Conservation (phyloP, 2,329 filamentous ascomycete genomes). For the Beauveria sp. region DNA sequence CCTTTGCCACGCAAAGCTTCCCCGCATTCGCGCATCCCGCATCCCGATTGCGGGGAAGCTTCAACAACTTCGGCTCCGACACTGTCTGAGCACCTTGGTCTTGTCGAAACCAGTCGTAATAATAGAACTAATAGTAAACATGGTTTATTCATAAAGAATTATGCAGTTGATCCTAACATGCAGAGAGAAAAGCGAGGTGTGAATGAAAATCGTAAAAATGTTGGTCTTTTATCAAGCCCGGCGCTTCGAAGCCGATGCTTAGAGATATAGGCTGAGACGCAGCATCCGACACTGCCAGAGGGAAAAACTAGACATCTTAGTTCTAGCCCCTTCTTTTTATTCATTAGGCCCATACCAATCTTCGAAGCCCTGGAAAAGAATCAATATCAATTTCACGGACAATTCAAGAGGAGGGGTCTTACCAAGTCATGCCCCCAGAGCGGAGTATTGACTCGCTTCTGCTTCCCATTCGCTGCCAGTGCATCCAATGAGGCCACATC, state of each 20-base stretch:
- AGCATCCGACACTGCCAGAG: too few relatives aligned
- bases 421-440: not conserved
- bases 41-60: not conserved
- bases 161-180: too few relatives aligned
- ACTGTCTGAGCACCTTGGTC: too few relatives aligned
- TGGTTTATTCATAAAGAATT: too few relatives aligned
- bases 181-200: too few relatives aligned
- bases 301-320: too few relatives aligned
- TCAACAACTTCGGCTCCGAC: not conserved
- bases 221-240: too few relatives aligned
- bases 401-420: not conserved
- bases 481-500: constrained; percentile 11
- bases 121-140: too few relatives aligned
- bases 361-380: not conserved
- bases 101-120: too few relatives aligned
- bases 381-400: not conserved
- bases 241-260: too few relatives aligned
- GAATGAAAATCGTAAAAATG: too few relatives aligned
- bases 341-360: not conserved
- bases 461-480: constrained; percentile 6
- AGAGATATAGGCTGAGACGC: too few relatives aligned
- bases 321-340: not conserved
- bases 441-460: constrained; percentile 4
- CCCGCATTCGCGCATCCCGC: not conserved
- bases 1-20: not conserved